Percentiles rank a stretch among this genome's conserved stretches.
These are phyloP conservation scores for Zygoascus meyerae DNA, from an alignment of 1,139 yeast species.

Conservation along the genomic window DNA sequence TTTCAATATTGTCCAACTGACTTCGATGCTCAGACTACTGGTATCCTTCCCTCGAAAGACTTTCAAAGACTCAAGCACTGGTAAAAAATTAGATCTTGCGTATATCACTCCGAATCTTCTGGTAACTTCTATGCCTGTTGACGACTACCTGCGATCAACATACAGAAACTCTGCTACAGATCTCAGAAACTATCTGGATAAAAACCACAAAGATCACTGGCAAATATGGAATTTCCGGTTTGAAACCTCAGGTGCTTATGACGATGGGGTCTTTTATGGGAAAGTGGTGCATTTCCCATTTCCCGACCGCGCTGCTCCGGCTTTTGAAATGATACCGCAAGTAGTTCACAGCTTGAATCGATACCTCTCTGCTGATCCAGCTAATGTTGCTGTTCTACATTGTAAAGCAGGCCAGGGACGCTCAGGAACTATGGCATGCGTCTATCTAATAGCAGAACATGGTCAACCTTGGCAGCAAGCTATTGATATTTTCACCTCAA, in stretches of 20 bases:
- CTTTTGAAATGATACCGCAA: slow-evolving; percentile 45
- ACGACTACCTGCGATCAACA: slow-evolving; percentile 28
- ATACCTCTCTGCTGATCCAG: slow-evolving; percentile 34
- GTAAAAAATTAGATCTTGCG: slow-evolving; percentile 48
- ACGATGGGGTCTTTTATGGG: slow-evolving; percentile 32
- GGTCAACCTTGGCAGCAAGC: slow-evolving; percentile 42
- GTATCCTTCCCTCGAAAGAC: slow-evolving; percentile 23
- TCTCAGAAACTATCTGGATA: slow-evolving; percentile 45
- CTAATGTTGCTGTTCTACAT: slow-evolving; percentile 65
- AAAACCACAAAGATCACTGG: slow-evolving; percentile 56
- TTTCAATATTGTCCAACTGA: too few species aligned
- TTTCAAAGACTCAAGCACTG: slow-evolving; percentile 17
- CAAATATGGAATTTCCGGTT: slow-evolving; percentile 66
- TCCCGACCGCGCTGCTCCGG: slow-evolving; percentile 76
- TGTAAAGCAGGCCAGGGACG: slow-evolving; percentile 93
- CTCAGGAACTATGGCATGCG: slow-evolving; percentile 71
- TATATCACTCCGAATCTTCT: slow-evolving; percentile 56
- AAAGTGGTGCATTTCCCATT: slow-evolving; percentile 48
- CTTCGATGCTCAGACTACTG: too few species aligned
- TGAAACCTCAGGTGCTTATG: slow-evolving; percentile 48
- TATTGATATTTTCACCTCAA: slow-evolving; percentile 45
- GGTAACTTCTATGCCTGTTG: slow-evolving; percentile 71
- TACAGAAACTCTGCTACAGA: slow-evolving; percentile 54
- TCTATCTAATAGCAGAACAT: slow-evolving; percentile 53
- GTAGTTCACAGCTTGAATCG: slow-evolving; percentile 44